Evolutionary conservation across 2,329 filamentous ascomycete genomes (phyloP).

Genomic region (Hypoxylon sp.): DNA sequence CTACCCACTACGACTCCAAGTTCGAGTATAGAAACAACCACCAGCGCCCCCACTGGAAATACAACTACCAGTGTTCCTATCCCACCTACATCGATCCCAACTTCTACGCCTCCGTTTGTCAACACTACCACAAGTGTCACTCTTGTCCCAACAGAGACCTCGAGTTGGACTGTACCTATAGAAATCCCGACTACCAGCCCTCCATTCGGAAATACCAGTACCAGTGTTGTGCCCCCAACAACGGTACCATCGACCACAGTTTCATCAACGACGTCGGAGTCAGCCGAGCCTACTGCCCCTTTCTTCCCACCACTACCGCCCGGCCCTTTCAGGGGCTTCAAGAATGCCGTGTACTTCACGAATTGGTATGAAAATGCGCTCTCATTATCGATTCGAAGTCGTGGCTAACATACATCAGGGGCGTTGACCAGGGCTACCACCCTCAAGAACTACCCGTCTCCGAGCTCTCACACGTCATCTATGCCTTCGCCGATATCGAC

Average conservation of each 20-base stretch:
- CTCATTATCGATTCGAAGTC: not conserved
- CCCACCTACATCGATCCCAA: not conserved
- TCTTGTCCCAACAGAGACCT: slow-evolving; percentile 11
- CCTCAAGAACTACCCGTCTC: slow-evolving; percentile 73
- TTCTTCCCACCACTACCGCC: slow-evolving; percentile 29
- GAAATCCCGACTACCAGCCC: slow-evolving; percentile 5
- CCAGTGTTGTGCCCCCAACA: slow-evolving; percentile 20
- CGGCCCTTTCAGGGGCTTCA: slow-evolving; percentile 40
- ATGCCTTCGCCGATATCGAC: slow-evolving; percentile 59
- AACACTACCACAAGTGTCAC: slow-evolving; percentile 7
- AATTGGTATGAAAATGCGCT: slow-evolving; percentile 56
- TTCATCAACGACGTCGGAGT: slow-evolving; percentile 25
- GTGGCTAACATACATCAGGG: slow-evolving; percentile 45
- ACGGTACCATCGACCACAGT: slow-evolving; percentile 14
- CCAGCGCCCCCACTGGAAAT: slow-evolving; percentile 6
- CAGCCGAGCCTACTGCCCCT: slow-evolving; percentile 34
- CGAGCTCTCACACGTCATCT: slow-evolving; percentile 78
- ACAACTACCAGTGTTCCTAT: slow-evolving; percentile 4
- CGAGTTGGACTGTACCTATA: too few relatives aligned
- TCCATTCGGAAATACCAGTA: slow-evolving; percentile 19
- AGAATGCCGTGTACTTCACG: slow-evolving; percentile 62
- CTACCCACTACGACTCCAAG: not conserved
- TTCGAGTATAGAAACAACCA: slow-evolving; percentile 15
- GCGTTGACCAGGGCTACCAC: slow-evolving; percentile 62
- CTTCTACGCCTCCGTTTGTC: not conserved